Evolutionary conservation across 495 filamentous ascomycete species (phyloP), one percentile per base, ranked within the genome.

Genomic region (Aspergillus cavernicola): DNA sequence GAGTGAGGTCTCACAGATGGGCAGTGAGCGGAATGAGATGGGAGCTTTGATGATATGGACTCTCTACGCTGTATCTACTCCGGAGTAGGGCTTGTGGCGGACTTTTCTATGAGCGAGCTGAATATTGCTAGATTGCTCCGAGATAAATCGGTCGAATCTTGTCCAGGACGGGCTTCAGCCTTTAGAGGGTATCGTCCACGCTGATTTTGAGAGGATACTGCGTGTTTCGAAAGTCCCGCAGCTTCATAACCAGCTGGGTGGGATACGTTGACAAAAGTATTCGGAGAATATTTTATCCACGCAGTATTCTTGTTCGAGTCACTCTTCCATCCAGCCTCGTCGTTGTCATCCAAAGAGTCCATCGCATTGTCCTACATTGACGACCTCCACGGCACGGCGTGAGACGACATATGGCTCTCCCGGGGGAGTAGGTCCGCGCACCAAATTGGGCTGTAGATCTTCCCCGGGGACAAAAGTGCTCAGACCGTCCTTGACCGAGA

Each of bases 211-310:
- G 33, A 11, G 35, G 36, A 12, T 49, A 49, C 15, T 41, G 9
- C 10, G 35, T 48, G 12, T 20, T n/a, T 2, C 31, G 24, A 31
- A 48, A 48, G 33, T 32, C 23, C 18, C 43, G 37, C 19, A 22
- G 37, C 37, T 40, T 40, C 16, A 55, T 20, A 7, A 55, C 43
- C 24, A 49, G 4, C 35, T 49, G 52, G 24, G 24, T 49, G 52
- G 24, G 24, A 39, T 6, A 55, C 35, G 19, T 49, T 55, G 2
- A 41, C 24, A 15, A 36, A 35, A 3, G 7, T 35, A 11, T 42
- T 24, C 52, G 43, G 49, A 5, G 36, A 13, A 42, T 55, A 55
- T 33, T 48, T 15, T 9, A 55, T 49, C 52, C 44, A 42, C 5
- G 33, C 52, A 19, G 18, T 23, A 6, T 55, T 35, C 29, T 29